phyloP scores from a whole-genome alignment of 129 eudicot species.

The Flaveria bidentis region DNA sequence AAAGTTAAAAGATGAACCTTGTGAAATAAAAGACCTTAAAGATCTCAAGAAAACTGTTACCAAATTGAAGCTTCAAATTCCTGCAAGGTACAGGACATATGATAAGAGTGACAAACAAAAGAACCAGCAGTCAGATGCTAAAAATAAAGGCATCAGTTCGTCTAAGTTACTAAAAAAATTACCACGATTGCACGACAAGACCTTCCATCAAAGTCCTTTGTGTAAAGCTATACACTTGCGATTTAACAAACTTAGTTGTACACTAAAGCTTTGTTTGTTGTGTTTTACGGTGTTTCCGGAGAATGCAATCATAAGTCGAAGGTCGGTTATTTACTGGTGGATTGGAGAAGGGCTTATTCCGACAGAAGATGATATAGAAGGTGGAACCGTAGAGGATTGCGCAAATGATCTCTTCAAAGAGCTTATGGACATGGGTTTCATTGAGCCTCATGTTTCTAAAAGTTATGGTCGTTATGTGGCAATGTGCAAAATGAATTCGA shows the following conservation, averaged over 20 bases:
- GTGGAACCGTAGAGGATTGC: slow-evolving; percentile 26
- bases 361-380: neutral
- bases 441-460: slow-evolving; percentile 20
- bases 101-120: slow-evolving; percentile 18
- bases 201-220: slow-evolving; percentile 26
- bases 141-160: neutral
- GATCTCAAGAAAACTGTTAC: slow-evolving; percentile 36
- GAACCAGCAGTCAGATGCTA: neutral
- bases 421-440: slow-evolving; percentile 40
- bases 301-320: slow-evolving; percentile 38
- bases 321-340: slow-evolving; percentile 61
- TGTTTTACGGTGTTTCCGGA: slow-evolving; percentile 52
- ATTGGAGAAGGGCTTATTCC: slow-evolving; percentile 46
- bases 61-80: slow-evolving; percentile 46
- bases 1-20: neutral
- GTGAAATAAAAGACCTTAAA: slow-evolving; percentile 22
- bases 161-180: neutral
- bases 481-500: slow-evolving; percentile 51
- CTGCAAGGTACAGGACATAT: slow-evolving; percentile 28
- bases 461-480: slow-evolving; percentile 27
- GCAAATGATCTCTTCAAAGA: slow-evolving; percentile 27
- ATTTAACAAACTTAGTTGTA: slow-evolving; percentile 19
- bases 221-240: slow-evolving; percentile 30
- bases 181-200: slow-evolving; percentile 31
- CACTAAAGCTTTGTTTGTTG: slow-evolving; percentile 45